Base-by-base conservation (phyloP, 805 yeast species). In the Cyberlindnera amylophila region DNA sequence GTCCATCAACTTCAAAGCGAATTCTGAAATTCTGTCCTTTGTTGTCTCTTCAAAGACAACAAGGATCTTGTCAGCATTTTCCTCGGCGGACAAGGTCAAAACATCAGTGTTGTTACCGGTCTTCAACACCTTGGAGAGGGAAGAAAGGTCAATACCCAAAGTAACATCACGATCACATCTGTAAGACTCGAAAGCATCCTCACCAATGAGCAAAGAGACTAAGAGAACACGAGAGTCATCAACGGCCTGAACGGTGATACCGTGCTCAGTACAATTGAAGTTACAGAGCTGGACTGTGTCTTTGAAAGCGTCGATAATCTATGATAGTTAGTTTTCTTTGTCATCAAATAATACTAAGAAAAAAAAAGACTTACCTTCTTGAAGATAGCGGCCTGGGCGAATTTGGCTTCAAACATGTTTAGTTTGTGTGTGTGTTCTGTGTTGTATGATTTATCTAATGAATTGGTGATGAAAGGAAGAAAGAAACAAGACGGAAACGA, bases 161-260 rank as follows among this genome's bases (percentile, higher is more conserved):
- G 96, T 88, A 55, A 90, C 74, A 53, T 86, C 88, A 62, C 93
- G 82, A 69, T 93, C 99, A 69, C 98, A 90, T 74, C 99, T 83
- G 73, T 86, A 93, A 54, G 85, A 91, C 47, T 79, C 74, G 71
- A 93, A 93, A 11, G 96, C 90, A 47, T 86, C 90, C 50, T 82
- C 79, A 45, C 95, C 96, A 53, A 93, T 83, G 55, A 86, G 78
- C 50, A 93, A 72, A 16, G 96, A 85, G 32, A 91, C 96, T 51
- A 93, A 75, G 50, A 90, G 77, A 45, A 93, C 96, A 74, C 97
- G 87, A 21, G 99, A 89, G 63, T 89, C 95, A 67, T 93, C 99
- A 54, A 93, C 93, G 21, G 99, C 98, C 72, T 93, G 98, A 17
- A 95, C 91, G 10, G 95, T 84, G 58, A 93, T 83, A 53, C 99